Percentiles rank a stretch among this genome's conserved stretches.
phyloP scores from a whole-genome alignment of 495 filamentous ascomycete genomes.

The Talaromyces borbonicus region DNA sequence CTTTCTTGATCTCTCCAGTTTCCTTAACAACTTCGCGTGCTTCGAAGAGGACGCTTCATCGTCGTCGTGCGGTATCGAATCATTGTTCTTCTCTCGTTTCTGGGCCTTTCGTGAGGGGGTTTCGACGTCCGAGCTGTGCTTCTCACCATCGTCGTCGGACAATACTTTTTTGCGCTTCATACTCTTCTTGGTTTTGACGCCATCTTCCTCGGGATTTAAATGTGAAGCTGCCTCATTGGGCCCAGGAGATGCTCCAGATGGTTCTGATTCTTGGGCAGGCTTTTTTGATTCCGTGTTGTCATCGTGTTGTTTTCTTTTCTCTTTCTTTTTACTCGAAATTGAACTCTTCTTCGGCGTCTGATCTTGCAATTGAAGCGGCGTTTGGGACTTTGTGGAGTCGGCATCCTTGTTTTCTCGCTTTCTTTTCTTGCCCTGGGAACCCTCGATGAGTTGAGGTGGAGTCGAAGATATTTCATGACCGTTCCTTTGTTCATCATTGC shows the following conservation, averaged over 20 bases:
- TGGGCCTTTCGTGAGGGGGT: constrained; percentile 10
- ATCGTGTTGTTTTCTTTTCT: neutral
- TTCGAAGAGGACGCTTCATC: constrained; percentile 13
- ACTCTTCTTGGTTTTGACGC: neutral
- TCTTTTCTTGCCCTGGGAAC: neutral
- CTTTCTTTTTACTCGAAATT: neutral
- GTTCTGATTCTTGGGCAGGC: neutral
- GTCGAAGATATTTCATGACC: neutral
- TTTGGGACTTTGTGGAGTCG: too few species aligned
- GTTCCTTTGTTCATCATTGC: neutral
- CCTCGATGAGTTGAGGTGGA: neutral
- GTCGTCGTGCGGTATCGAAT: constrained; percentile 1
- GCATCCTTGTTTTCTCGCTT: constrained; percentile 10
- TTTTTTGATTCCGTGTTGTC: neutral
- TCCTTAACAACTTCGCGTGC: constrained; percentile 34
- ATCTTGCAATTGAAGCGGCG: neutral
- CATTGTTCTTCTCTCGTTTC: neutral
- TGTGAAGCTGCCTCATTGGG: neutral
- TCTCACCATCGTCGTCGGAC: neutral
- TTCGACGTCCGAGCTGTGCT: constrained; percentile 6
- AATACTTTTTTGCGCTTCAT: neutral
- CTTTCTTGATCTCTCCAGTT: constrained; percentile 35
- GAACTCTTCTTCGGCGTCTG: neutral
- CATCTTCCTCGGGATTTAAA: neutral
- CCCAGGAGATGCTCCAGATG: neutral